Conservation (phyloP, 305 asterid species). For the Fraxinus dipetala region DNA sequence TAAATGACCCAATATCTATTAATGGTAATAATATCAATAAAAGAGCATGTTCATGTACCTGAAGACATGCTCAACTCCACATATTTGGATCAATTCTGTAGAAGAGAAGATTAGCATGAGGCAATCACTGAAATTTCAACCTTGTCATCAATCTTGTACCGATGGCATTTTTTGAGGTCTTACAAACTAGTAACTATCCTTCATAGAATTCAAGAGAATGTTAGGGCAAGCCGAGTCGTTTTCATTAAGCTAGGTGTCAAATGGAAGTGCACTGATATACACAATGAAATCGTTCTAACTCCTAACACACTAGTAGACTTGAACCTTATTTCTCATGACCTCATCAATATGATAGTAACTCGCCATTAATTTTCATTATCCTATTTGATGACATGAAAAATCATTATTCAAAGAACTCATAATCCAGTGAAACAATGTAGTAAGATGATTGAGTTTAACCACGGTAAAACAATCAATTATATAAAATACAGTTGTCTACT, state of each 20-base stretch:
- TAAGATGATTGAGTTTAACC: not conserved
- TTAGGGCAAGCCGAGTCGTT: not conserved
- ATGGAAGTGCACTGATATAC: not conserved
- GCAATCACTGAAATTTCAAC: not conserved
- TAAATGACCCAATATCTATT: not conserved
- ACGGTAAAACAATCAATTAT: not conserved
- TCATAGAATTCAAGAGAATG: not conserved
- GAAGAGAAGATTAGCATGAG: not conserved
- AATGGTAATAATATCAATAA: not conserved
- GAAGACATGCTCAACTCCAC: not conserved
- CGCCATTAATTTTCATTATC: not conserved
- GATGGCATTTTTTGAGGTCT: not conserved
- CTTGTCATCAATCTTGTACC: not conserved
- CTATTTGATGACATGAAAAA: not conserved
- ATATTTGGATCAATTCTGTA: not conserved
- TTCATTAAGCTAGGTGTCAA: not conserved
- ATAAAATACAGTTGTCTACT: not conserved
- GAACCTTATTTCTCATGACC: not conserved
- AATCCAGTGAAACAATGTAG: not conserved
- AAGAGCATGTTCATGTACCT: not conserved
- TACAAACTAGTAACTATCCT: not conserved
- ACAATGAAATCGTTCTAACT: too few species aligned
- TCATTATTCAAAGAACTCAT: not conserved
- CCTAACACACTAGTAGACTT: not conserved
- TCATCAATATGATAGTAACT: not conserved